These are phyloP conservation scores for Aspergillus ostianus DNA, from an alignment of 495 filamentous ascomycete species.

Conservation along the genomic window DNA sequence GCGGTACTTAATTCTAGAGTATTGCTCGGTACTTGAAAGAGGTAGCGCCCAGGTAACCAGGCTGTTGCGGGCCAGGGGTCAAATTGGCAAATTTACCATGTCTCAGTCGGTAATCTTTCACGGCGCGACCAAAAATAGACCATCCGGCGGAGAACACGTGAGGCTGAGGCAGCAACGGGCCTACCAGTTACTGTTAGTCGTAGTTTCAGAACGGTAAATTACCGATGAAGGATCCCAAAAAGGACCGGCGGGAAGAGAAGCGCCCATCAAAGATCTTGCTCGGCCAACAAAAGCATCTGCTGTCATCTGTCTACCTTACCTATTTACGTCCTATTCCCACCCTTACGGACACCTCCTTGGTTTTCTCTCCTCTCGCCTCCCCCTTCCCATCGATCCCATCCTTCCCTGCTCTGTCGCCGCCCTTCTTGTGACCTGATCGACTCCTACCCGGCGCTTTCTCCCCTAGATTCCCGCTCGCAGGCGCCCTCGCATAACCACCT, in stretches of 20 bases:
- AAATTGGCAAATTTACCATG: not conserved
- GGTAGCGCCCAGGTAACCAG: not conserved
- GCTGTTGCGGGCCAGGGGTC: not conserved
- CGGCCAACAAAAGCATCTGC: conserved; percentile 10
- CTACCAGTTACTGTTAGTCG: no score
- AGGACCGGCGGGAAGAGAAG: not conserved
- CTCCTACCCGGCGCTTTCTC: conserved; percentile 7
- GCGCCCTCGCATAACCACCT: conserved; percentile 20
- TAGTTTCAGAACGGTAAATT: conserved; percentile 27
- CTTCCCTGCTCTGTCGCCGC: not conserved
- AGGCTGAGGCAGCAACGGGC: conserved; percentile 20
- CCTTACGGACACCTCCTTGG: conserved; percentile 14
- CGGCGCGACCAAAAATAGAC: conserved; percentile 24
- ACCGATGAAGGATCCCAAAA: conserved; percentile 8
- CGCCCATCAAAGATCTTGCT: conserved; percentile 15
- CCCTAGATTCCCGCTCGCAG: conserved; percentile 15
- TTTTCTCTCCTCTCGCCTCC: conserved; percentile 16
- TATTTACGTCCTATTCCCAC: conserved; percentile 6
- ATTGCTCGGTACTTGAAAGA: not conserved
- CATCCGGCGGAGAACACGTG: conserved; percentile 19
- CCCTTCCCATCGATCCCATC: conserved; percentile 1
- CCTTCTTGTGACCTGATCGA: not conserved
- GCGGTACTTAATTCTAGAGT: not conserved
- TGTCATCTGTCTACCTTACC: conserved; percentile 12
- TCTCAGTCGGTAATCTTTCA: conserved; percentile 15